Conservation (phyloP, 202 grass and related monocot species). For the Miscanthus sacchariflorus region DNA sequence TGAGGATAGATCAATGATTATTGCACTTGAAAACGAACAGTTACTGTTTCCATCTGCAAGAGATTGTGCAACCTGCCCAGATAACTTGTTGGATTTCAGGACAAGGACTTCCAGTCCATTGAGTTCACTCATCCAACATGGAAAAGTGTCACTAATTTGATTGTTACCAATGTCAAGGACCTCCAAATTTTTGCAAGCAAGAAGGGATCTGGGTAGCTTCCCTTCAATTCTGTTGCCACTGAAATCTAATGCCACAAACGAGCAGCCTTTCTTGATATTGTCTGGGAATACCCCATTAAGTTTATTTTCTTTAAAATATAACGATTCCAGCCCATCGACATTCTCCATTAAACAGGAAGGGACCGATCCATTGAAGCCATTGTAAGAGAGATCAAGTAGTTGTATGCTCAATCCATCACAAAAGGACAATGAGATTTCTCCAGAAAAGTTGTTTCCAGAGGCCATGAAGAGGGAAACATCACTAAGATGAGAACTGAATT, state of each 20-base stretch:
- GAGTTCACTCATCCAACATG: constrained; percentile 50
- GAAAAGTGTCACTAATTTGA: constrained; percentile 51
- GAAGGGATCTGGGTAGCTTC: constrained; percentile 40
- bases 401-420: too few species aligned
- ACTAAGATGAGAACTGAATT: too few species aligned
- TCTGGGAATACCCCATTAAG: constrained; percentile 42
- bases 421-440: too few species aligned
- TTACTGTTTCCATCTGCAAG: background rate
- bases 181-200: constrained; percentile 30
- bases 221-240: constrained; percentile 48
- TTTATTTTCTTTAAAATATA: constrained; percentile 48
- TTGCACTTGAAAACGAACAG: too few species aligned
- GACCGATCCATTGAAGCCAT: constrained; percentile 43
- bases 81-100: constrained; percentile 36
- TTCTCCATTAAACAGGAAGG: constrained; percentile 47
- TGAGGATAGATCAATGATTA: constrained; percentile 41
- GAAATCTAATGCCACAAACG: constrained; percentile 47
- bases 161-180: constrained; percentile 60
- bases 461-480: too few species aligned
- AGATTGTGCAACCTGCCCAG: background rate
- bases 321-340: background rate
- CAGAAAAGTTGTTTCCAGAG: too few species aligned
- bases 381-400: constrained; percentile 52
- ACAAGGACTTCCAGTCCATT: constrained; percentile 39
- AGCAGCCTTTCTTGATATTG: constrained; percentile 30